Evolutionary conservation across 225 moss, liverwort and hornwort genomes (phyloP).

Genomic region (Pseudoscleropodium purum): DNA sequence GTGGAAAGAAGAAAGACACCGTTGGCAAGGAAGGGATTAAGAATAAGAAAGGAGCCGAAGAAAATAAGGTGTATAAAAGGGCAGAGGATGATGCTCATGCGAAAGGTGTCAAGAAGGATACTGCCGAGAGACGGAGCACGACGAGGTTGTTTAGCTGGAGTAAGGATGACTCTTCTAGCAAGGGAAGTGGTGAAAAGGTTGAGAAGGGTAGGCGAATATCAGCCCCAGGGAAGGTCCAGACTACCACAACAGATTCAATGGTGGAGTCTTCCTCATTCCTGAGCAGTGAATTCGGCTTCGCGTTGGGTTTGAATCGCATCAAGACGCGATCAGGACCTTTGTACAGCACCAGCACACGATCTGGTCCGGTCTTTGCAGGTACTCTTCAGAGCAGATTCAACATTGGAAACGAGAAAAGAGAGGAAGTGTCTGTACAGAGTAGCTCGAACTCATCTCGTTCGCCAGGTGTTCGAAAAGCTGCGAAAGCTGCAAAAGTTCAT

Average conservation of each 20-base stretch:
- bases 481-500: slow-evolving; percentile 52
- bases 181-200: slow-evolving; percentile 9
- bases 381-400: slow-evolving; percentile 50
- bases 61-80: neutral
- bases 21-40: slow-evolving; percentile 24
- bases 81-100: neutral
- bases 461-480: slow-evolving; percentile 33
- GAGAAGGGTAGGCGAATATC: slow-evolving; percentile 44
- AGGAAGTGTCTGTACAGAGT: slow-evolving; percentile 36
- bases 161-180: slow-evolving; percentile 28
- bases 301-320: slow-evolving; percentile 44
- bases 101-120: slow-evolving; percentile 18
- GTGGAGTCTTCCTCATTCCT: slow-evolving; percentile 28
- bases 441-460: slow-evolving; percentile 34
- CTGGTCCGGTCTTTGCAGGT: slow-evolving; percentile 49
- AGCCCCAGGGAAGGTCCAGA: slow-evolving; percentile 50
- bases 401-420: slow-evolving; percentile 29
- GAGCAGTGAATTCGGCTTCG: slow-evolving; percentile 34
- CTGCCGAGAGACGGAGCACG: slow-evolving; percentile 19
- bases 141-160: slow-evolving; percentile 46
- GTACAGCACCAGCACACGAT: slow-evolving; percentile 39
- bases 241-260: neutral
- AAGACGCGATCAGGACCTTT: slow-evolving; percentile 58
- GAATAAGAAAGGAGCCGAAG: slow-evolving; percentile 33
- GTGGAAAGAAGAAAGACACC: slow-evolving; percentile 38